Conservation (phyloP, 2,329 filamentous ascomycete species). For the Fusarium aywerte region DNA sequence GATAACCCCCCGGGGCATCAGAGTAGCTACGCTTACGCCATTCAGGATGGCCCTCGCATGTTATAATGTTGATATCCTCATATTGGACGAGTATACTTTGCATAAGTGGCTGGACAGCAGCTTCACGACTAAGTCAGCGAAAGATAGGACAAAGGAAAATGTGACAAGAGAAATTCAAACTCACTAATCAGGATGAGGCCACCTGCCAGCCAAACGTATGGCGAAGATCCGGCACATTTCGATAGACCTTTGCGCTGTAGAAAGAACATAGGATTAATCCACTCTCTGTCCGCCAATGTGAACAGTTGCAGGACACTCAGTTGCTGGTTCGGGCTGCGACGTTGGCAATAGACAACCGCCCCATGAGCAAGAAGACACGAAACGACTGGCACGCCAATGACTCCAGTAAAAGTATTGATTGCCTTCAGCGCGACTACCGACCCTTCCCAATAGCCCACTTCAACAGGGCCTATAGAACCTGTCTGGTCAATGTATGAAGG, state of each 20-base stretch:
- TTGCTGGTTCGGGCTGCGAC: background rate
- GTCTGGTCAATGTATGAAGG: constrained; percentile 18
- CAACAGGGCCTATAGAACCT: background rate
- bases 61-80: background rate
- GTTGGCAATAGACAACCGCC: constrained; percentile 29
- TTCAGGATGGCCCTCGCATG: constrained; percentile 5
- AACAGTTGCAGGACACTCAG: constrained; percentile 21
- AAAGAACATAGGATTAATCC: background rate
- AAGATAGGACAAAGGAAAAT: background rate
- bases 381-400: constrained; percentile 20
- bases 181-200: constrained; percentile 25
- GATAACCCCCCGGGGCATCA: background rate
- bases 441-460: background rate
- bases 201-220: constrained; percentile 9
- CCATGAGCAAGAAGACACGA: constrained; percentile 28
- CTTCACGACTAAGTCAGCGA: constrained; percentile 9
- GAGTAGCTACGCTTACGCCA: too few species aligned
- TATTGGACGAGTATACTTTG: constrained; percentile 11
- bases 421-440: background rate
- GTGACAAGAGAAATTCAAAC: background rate
- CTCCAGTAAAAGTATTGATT: background rate
- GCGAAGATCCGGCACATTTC: background rate
- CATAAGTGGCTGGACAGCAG: constrained; percentile 9
- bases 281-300: constrained; percentile 23
- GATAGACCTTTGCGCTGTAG: background rate